phyloP scores from a whole-genome alignment of 2,329 filamentous ascomycete genomes.

The Sphaceloma murrayae region DNA sequence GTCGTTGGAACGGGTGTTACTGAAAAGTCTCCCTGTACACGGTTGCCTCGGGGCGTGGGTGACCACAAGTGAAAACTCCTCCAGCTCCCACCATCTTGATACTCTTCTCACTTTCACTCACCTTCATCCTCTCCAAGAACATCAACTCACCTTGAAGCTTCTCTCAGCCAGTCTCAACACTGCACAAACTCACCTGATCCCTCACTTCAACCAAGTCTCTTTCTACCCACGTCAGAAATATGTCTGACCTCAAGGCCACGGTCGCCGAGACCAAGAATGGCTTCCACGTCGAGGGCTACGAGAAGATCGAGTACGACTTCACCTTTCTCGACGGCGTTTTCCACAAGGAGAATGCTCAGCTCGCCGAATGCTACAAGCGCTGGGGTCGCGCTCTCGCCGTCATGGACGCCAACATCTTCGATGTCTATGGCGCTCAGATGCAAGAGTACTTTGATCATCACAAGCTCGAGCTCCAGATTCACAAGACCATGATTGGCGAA shows the following conservation, averaged over 20 bases:
- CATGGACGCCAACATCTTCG: slow-evolving; percentile 63
- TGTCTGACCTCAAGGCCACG: slow-evolving; percentile 61
- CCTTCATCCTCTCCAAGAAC: slow-evolving; percentile 2
- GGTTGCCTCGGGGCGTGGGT: neutral
- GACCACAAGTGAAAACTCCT: slow-evolving; percentile 13
- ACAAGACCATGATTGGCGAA: slow-evolving; percentile 66
- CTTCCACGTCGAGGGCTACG: slow-evolving; percentile 62
- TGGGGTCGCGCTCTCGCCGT: slow-evolving; percentile 59
- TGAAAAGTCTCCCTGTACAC: too few relatives aligned
- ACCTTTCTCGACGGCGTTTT: slow-evolving; percentile 63
- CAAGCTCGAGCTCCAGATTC: slow-evolving; percentile 52
- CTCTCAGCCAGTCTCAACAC: slow-evolving; percentile 8
- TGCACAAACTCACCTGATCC: slow-evolving; percentile 12
- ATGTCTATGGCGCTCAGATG: slow-evolving; percentile 57
- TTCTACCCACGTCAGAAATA: slow-evolving; percentile 31
- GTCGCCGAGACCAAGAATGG: slow-evolving; percentile 53
- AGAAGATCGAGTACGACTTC: slow-evolving; percentile 70
- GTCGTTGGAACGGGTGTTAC: too few relatives aligned
- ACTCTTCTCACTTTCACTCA: neutral
- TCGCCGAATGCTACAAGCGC: slow-evolving; percentile 54
- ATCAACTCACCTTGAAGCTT: neutral
- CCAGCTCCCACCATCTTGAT: neutral
- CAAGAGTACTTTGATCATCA: slow-evolving; percentile 58
- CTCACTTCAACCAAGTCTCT: slow-evolving; percentile 15
- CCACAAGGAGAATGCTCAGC: slow-evolving; percentile 48